Percentiles rank a stretch among this genome's conserved stretches.
phyloP scores from a whole-genome alignment of 768 basidiomycete genomes.

The Pleurotus eryngii region DNA sequence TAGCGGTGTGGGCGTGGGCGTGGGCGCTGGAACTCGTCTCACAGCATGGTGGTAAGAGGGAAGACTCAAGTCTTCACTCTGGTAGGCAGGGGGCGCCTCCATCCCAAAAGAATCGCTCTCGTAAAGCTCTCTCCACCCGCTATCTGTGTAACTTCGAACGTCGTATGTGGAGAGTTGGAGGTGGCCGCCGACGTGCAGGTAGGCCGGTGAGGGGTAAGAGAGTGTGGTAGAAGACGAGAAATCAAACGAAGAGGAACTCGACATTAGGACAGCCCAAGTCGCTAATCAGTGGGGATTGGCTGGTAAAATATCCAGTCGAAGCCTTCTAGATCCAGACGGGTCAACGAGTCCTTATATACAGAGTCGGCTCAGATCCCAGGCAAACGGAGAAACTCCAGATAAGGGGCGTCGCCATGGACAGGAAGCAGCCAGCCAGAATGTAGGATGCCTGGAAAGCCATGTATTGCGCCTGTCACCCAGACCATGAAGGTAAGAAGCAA shows the following conservation, averaged over 20 bases:
- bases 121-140: slow-evolving; percentile 5
- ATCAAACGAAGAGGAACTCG: slow-evolving; percentile 4
- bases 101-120: background rate
- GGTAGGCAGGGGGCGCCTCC: slow-evolving; percentile 6
- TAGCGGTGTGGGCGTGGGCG: background rate
- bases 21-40: background rate
- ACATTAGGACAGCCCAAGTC: slow-evolving; percentile 6
- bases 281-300: slow-evolving; percentile 7
- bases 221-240: slow-evolving; percentile 1
- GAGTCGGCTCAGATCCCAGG: background rate
- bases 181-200: slow-evolving; percentile 3
- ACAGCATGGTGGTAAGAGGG: slow-evolving; percentile 5
- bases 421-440: slow-evolving; percentile 6
- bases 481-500: background rate
- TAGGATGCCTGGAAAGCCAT: slow-evolving; percentile 2
- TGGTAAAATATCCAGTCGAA: slow-evolving; percentile 5
- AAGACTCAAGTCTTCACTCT: slow-evolving; percentile 5
- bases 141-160: background rate
- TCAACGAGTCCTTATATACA: slow-evolving; percentile 1
- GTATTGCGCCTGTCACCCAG: slow-evolving; percentile 1
- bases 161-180: background rate
- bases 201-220: slow-evolving; percentile 4
- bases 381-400: slow-evolving; percentile 1
- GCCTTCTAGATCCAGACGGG: slow-evolving; percentile 3
- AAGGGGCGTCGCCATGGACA: background rate